Percentiles rank a stretch among this genome's conserved stretches.
phyloP scores from a whole-genome alignment of 2,329 filamentous ascomycete species.

The Gyromitra esculenta region DNA sequence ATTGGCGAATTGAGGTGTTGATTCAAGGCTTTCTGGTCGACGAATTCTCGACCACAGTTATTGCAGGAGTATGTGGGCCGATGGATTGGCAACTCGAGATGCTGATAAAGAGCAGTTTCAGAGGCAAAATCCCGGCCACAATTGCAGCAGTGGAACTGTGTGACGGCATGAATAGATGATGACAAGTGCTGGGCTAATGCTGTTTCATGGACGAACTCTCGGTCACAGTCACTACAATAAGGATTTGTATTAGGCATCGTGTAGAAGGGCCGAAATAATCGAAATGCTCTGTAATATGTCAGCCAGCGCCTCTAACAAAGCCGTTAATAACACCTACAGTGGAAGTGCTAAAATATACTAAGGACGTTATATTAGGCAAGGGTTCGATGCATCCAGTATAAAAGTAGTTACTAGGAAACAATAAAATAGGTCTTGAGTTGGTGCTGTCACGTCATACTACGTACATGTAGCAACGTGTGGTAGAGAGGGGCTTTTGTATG shows the following conservation, averaged over 20 bases:
- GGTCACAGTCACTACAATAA: conserved; percentile 10
- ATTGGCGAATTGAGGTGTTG: not conserved
- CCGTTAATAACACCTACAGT: not conserved
- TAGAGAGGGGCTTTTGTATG: not conserved
- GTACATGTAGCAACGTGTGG: not conserved
- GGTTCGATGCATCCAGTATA: not conserved
- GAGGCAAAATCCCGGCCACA: conserved; percentile 8
- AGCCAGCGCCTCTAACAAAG: not conserved
- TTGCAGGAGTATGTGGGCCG: not conserved
- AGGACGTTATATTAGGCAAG: not conserved
- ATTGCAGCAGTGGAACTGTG: not conserved
- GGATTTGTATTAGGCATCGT: not conserved
- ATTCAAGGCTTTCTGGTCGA: not conserved
- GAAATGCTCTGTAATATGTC: not conserved
- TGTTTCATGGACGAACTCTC: not conserved
- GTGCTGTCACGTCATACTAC: not conserved
- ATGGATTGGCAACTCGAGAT: not conserved
- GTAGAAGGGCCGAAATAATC: not conserved
- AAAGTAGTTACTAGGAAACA: not conserved
- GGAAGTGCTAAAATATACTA: not conserved
- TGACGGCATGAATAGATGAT: not conserved
- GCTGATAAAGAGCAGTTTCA: not conserved
- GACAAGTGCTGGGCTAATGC: not conserved
- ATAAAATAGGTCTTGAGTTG: not conserved
- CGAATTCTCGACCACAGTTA: not conserved